Conservation (phyloP, 1,139 yeast species). For the Suhomyces taliae region DNA sequence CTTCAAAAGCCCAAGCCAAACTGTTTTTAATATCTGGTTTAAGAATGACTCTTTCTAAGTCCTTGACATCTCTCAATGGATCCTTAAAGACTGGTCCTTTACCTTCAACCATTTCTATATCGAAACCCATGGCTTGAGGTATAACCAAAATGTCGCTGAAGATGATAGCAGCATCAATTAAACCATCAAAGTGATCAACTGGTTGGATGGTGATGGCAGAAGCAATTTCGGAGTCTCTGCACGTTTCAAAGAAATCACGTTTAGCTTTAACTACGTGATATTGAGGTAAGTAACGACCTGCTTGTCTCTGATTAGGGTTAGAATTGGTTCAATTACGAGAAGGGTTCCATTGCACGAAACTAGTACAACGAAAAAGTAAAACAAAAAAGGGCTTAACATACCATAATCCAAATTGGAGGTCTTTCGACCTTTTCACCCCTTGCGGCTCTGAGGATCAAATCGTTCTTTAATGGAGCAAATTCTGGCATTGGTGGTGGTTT, state of each 20-base stretch:
- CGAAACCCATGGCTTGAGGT: conserved; percentile 98
- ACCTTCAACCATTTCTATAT: conserved; percentile 90
- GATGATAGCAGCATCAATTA: conserved; percentile 94
- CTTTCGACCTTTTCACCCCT: conserved; percentile 82
- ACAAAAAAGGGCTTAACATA: conserved; percentile 26
- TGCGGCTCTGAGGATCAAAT: conserved; percentile 88
- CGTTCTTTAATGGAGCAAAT: conserved; percentile 80
- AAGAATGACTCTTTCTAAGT: conserved; percentile 57
- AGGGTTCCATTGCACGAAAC: neutral
- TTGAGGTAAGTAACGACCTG: conserved; percentile 87
- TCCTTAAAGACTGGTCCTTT: conserved; percentile 92
- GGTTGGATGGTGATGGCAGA: conserved; percentile 96
- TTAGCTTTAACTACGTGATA: conserved; percentile 85
- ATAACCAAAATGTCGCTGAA: conserved; percentile 93
- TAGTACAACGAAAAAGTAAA: neutral
- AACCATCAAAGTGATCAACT: conserved; percentile 81
- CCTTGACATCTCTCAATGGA: conserved; percentile 77
- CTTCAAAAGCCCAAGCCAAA: conserved; percentile 91
- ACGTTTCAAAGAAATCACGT: conserved; percentile 90
- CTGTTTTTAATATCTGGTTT: conserved; percentile 72
- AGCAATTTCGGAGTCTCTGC: conserved; percentile 92
- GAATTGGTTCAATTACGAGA: conserved; percentile 1
- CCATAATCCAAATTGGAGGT: conserved; percentile 98
- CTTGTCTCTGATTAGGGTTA: conserved; percentile 56
- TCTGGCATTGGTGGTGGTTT: conserved; percentile 22